Evolutionary conservation across 176 grass and related monocot species (phyloP), one percentile per base, ranked within the genome.

Genomic region (Lolium rigidum): DNA sequence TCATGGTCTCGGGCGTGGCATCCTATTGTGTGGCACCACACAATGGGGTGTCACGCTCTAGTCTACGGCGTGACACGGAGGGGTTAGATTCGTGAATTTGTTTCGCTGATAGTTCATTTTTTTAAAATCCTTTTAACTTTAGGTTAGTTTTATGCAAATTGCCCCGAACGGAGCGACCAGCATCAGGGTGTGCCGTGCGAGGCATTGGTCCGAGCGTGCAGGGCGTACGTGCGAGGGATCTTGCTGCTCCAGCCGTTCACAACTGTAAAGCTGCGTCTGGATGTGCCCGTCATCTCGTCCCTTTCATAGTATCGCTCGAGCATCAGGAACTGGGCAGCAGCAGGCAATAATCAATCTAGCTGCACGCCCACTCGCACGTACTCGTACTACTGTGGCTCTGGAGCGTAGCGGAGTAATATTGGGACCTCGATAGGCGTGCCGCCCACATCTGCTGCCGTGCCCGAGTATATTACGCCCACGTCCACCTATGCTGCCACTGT

Each of bases 331-430:
- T 31, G 35, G 31, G 3, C 11, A 69, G n/a, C n/a, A n/a, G 20
- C 59, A 50, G 31, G 31, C 80, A 38, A 69, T 82, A 82, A 82
- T 82, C 62, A 66, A 64, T 48, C 10, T 13, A 31, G 79, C 60
- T 54, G 79, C 79, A 81, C 50, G 79, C 46, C 25, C 79, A 15
- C 55, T 44, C 35, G 22, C 11, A 35, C 31, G n/a, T n/a, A n/a
- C n/a, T 35, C 31, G 31, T 52, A 54, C 15, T 54, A 15, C 58
- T 47, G 43, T 81, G 48, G 47, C 22, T 22, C 71, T 25, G 46
- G n/a, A 64, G 4, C 24, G 56, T 62, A 64, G 22, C 24, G 22
- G 57, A 15, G 25, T 57, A 17, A 55, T 55, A 26, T 18, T 22
- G 14, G 14, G 48, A 12, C 64, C n/a, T 71, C 35, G 66, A 18